Conservation (phyloP, 306 rosid species). For the Castanospermum australe region DNA sequence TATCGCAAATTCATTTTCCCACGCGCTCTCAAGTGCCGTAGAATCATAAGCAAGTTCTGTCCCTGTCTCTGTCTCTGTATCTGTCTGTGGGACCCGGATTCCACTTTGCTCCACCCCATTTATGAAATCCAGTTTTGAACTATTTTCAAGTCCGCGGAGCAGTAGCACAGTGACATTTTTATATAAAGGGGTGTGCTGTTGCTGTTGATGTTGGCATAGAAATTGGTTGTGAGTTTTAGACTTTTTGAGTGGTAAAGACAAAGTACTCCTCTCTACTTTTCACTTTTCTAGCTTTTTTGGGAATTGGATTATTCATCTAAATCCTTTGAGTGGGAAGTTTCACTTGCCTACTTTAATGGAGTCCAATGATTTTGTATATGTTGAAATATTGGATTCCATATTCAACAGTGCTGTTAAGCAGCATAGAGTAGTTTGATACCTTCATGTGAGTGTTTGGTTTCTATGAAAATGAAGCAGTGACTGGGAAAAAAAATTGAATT, state of each 20-base stretch:
- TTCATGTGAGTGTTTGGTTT: slow-evolving; percentile 33
- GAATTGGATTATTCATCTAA: slow-evolving; percentile 16
- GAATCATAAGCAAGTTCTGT: not conserved
- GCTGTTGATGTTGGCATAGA: not conserved
- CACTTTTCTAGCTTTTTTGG: slow-evolving; percentile 21
- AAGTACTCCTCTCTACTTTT: slow-evolving; percentile 8
- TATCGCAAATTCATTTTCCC: not conserved
- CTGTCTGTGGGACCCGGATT: slow-evolving; percentile 32
- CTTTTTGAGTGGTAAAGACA: slow-evolving; percentile 23
- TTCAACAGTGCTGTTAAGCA: slow-evolving; percentile 34
- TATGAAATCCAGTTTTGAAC: slow-evolving; percentile 26
- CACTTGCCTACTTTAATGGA: slow-evolving; percentile 45
- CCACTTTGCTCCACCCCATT: slow-evolving; percentile 29
- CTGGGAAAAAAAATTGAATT: not conserved
- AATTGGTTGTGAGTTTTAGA: not conserved
- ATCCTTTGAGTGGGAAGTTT: slow-evolving; percentile 6
- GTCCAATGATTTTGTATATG: slow-evolving; percentile 47
- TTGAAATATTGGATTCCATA: slow-evolving; percentile 20
- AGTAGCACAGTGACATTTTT: not conserved
- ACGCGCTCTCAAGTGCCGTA: slow-evolving; percentile 31
- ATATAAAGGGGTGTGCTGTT: slow-evolving; percentile 24
- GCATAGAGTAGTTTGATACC: not conserved
- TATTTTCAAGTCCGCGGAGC: slow-evolving; percentile 23
- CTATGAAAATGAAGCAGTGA: slow-evolving; percentile 28
- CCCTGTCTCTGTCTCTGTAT: slow-evolving; percentile 10